phyloP scores from a whole-genome alignment of 352 stramenopile genomes.

The Lagenidium giganteum region DNA sequence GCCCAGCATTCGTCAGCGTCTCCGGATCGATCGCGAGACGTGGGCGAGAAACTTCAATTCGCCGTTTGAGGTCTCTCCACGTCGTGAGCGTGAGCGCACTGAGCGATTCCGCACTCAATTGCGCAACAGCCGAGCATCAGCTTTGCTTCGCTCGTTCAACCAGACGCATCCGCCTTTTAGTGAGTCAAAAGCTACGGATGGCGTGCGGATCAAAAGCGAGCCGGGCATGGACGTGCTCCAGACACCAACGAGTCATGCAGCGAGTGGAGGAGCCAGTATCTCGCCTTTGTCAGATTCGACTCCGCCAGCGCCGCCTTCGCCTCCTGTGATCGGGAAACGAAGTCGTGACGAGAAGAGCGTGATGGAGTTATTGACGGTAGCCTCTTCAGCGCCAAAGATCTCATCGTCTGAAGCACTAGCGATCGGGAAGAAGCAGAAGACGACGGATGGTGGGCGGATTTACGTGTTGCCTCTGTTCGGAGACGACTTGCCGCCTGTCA shows the following conservation, averaged over 20 bases:
- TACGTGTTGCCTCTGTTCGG: slow-evolving; percentile 80
- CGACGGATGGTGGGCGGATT: slow-evolving; percentile 18
- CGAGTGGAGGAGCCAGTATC: slow-evolving; percentile 1
- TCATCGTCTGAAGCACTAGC: slow-evolving; percentile 10
- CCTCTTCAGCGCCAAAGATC: too few relatives aligned
- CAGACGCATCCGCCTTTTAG: not conserved
- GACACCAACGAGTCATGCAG: too few relatives aligned
- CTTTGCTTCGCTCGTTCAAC: slow-evolving; percentile 15
- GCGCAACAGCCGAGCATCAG: slow-evolving; percentile 20
- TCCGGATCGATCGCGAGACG: slow-evolving; percentile 62
- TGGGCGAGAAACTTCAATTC: slow-evolving; percentile 69
- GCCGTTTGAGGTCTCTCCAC: slow-evolving; percentile 51
- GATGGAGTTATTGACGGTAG: too few relatives aligned
- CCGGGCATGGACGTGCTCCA: too few relatives aligned
- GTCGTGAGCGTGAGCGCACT: slow-evolving; percentile 38
- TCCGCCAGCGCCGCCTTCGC: slow-evolving; percentile 4
- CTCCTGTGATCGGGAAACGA: not conserved
- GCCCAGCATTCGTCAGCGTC: slow-evolving; percentile 42
- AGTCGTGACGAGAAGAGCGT: too few relatives aligned
- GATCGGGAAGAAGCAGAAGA: slow-evolving; percentile 5
- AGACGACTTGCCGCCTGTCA: slow-evolving; percentile 41
- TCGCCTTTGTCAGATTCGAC: slow-evolving; percentile 22
- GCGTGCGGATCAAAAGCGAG: slow-evolving; percentile 14
- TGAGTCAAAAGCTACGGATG: not conserved
- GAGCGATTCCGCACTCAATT: slow-evolving; percentile 47